Evolutionary conservation across 768 basidiomycete genomes (phyloP).

Genomic region (Suillus bovinus): DNA sequence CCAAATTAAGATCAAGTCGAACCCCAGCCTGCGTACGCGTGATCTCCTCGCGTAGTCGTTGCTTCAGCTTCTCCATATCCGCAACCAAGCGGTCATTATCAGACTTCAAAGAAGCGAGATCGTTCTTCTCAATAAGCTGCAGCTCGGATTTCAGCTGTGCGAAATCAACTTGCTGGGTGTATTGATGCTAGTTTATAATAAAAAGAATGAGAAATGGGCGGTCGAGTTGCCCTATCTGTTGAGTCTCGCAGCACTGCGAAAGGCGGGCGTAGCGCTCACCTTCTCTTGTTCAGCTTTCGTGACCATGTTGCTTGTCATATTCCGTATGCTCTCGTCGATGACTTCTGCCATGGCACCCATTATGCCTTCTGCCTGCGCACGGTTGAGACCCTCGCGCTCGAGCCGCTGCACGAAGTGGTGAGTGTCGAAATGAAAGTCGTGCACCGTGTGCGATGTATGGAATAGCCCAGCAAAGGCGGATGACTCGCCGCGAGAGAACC

Average conservation of each 20-base stretch:
- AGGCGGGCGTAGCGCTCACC: slow-evolving; percentile 43
- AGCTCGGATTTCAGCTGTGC: slow-evolving; percentile 95
- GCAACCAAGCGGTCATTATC: slow-evolving; percentile 92
- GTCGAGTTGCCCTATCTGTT: not conserved
- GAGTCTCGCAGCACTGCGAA: not conserved
- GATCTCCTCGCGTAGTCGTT: slow-evolving; percentile 88
- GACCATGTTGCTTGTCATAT: slow-evolving; percentile 96
- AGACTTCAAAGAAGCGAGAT: slow-evolving; percentile 90
- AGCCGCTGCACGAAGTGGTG: slow-evolving; percentile 92
- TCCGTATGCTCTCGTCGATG: slow-evolving; percentile 94
- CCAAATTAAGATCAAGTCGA: slow-evolving; percentile 90
- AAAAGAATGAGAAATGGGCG: not conserved
- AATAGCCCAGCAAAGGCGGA: slow-evolving; percentile 23
- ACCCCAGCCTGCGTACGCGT: slow-evolving; percentile 92
- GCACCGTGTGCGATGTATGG: slow-evolving; percentile 27
- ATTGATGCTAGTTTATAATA: slow-evolving; percentile 61
- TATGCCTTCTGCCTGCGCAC: slow-evolving; percentile 93
- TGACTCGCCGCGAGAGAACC: not conserved
- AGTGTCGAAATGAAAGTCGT: slow-evolving; percentile 89
- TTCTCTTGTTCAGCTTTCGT: slow-evolving; percentile 97
- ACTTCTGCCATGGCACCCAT: slow-evolving; percentile 97
- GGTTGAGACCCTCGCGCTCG: slow-evolving; percentile 84
- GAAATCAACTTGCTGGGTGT: slow-evolving; percentile 96
- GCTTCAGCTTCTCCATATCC: slow-evolving; percentile 95
- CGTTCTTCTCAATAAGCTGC: slow-evolving; percentile 95